These are phyloP conservation scores for Aphanomyces invadans DNA, from an alignment of 352 stramenopile species.

Conservation along the genomic window DNA sequence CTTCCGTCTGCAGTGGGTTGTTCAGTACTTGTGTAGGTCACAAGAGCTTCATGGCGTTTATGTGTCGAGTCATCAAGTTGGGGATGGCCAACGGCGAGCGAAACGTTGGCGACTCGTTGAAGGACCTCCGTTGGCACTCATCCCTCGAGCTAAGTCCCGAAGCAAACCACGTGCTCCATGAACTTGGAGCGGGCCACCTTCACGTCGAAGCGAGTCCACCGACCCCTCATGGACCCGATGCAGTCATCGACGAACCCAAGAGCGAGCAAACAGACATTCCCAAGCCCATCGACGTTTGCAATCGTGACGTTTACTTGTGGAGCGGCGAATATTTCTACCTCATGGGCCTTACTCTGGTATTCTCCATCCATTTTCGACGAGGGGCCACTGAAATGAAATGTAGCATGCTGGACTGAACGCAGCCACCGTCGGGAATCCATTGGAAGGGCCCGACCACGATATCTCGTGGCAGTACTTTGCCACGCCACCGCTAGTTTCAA, in stretches of 20 bases:
- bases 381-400: not conserved
- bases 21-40: not conserved
- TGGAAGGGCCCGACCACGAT: constrained; percentile 21
- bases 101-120: not conserved
- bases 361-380: too few relatives aligned
- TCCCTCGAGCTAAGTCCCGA: not conserved
- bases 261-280: not conserved
- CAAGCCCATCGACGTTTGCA: not conserved
- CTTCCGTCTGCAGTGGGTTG: not conserved
- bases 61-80: not conserved
- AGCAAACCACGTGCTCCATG: not conserved
- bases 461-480: constrained; percentile 14
- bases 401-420: not conserved
- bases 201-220: not conserved
- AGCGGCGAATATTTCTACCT: constrained; percentile 12
- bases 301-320: constrained; percentile 16
- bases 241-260: not conserved
- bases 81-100: not conserved
- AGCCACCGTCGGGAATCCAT: not conserved
- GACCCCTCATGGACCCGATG: not conserved
- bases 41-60: constrained; percentile 1
- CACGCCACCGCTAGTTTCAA: not conserved
- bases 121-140: not conserved
- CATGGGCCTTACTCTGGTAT: not conserved
- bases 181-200: not conserved